Evolutionary conservation across 768 basidiomycete genomes (phyloP).

Genomic region (Strobilomyces dryophilus): DNA sequence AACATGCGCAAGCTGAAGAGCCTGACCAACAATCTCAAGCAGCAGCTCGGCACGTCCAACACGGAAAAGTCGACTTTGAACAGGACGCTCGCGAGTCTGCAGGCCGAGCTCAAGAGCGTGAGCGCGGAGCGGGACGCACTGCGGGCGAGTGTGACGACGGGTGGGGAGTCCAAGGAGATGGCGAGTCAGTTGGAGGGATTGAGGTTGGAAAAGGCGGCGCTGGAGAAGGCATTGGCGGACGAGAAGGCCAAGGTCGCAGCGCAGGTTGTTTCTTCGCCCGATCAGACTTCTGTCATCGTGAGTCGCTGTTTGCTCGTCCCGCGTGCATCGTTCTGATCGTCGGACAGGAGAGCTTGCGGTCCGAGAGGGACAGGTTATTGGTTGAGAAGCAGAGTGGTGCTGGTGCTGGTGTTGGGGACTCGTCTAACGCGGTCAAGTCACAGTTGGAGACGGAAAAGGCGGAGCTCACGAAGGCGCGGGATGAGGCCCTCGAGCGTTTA

Average conservation of each 20-base stretch:
- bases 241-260: constrained; percentile 29
- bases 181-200: constrained; percentile 33
- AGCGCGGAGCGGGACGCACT: constrained; percentile 28
- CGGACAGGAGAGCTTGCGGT: constrained; percentile 45
- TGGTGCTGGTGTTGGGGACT: constrained; percentile 15
- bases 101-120: constrained; percentile 27
- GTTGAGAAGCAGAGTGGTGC: constrained; percentile 49
- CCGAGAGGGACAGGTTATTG: constrained; percentile 60
- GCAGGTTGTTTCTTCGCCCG: constrained; percentile 7
- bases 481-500: constrained; percentile 54
- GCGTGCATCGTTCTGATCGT: not conserved
- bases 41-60: constrained; percentile 23
- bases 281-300: constrained; percentile 33
- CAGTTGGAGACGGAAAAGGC: constrained; percentile 60
- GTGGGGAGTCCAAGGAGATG: constrained; percentile 28
- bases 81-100: constrained; percentile 22
- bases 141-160: constrained; percentile 13
- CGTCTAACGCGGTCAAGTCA: constrained; percentile 32
- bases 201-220: constrained; percentile 33
- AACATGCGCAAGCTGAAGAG: constrained; percentile 36
- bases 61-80: constrained; percentile 29
- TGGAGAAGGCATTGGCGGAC: constrained; percentile 38
- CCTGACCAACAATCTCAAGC: constrained; percentile 20
- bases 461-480: constrained; percentile 52
- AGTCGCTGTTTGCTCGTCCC: constrained; percentile 3